Base-by-base conservation (phyloP, 2,329 filamentous ascomycete species). In the Monilinia aucupariae region DNA sequence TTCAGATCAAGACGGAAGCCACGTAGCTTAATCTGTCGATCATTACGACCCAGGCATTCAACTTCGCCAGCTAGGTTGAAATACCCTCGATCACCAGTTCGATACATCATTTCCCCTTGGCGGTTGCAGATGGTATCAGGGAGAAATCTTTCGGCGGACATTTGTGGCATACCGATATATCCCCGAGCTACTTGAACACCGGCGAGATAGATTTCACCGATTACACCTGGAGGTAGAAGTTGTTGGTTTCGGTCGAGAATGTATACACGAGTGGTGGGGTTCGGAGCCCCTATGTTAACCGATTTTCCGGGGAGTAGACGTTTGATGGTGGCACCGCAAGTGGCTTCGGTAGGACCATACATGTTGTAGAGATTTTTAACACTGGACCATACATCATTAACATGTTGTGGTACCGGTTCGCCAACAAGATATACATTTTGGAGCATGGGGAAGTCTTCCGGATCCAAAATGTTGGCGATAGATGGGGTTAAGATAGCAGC, bases 181-280 rank as follows among this genome's bases (percentile, higher is more conserved):
- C 78, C 79, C 0, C 62, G 54, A 2, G 74, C 68, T 8, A 81
- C 74, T 63, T 81, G 78, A 0, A 78, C 70, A 4, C 79, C 79
- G 1, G 77, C 75, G 2, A 78, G 65, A 59, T 73, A 77, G 6
- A 81, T 74, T 63, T 80, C 74, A 1, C 79, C 78, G 27, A 76
- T 68, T 0, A 72, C 71, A 0, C 77, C 77, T 0, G 64, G 68
- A 5, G 75, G 76, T 0, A 68, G 63, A 3, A 75, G 69, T 1
- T 64, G 69, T 25, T 70, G 64, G 1, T 71, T 61, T 9, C 69
- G 64, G 60, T 80, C 75, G 2, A 81, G 70, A 13, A 82, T 74
- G 63, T 79, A 80, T 2, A 78, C 66, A 1, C 75, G 72, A 1
- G 75, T 74, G 0, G 74, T 68, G 1, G 75, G 71, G 45, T 72